Evolutionary conservation across 2,329 filamentous ascomycete genomes (phyloP).

Genomic region (Pseudocercospora cruenta): DNA sequence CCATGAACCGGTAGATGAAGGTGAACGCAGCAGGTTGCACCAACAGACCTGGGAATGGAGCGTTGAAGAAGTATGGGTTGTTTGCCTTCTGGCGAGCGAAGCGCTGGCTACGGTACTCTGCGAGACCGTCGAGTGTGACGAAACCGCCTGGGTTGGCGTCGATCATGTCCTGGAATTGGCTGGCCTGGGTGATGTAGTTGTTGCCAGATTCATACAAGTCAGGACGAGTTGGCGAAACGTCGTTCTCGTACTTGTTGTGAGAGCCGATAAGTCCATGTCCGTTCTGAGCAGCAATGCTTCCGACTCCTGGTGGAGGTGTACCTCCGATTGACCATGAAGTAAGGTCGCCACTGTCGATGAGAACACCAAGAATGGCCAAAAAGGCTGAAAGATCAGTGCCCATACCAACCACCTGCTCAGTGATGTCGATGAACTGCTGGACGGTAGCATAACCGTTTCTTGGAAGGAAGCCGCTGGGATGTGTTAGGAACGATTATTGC

Average conservation of each 20-base stretch:
- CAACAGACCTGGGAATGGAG: conserved; percentile 18
- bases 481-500: not conserved
- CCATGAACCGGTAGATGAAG: conserved; percentile 36
- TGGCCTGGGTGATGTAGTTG: conserved; percentile 32
- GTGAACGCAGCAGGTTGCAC: not conserved
- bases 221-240: conserved; percentile 40
- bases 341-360: conserved; percentile 21
- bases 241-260: conserved; percentile 44
- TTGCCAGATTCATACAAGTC: conserved; percentile 39
- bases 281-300: conserved; percentile 4
- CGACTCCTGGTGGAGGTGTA: conserved; percentile 20
- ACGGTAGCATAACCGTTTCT: no score
- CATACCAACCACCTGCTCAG: no score
- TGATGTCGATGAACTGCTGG: no score
- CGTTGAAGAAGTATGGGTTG: conserved; percentile 29
- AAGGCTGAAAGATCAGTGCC: conserved; percentile 8
- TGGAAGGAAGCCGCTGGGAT: conserved; percentile 29
- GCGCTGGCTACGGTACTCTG: no score
- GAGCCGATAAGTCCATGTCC: conserved; percentile 29
- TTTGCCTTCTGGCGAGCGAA: no score
- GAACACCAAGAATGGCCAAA: conserved; percentile 22
- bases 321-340: conserved; percentile 26
- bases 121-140: conserved; percentile 21
- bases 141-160: conserved; percentile 26
- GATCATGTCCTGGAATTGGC: conserved; percentile 37